These are phyloP conservation scores for Podospora anserina DNA, from an alignment of 495 filamentous ascomycete genomes.

Conservation along the genomic window DNA sequence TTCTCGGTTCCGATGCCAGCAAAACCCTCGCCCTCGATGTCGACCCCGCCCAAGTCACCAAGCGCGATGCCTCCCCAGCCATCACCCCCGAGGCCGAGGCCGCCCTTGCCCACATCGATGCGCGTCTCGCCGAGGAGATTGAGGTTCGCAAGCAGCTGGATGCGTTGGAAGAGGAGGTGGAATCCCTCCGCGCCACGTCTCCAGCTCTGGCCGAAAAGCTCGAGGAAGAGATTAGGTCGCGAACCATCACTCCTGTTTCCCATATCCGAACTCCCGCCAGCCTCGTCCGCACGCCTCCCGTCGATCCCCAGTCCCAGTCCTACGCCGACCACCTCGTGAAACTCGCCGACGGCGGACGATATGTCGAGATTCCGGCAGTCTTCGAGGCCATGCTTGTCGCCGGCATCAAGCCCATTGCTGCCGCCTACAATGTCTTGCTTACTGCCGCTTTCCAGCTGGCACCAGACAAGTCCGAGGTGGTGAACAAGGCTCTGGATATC, in stretches of 20 bases:
- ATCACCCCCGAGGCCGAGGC: conserved; percentile 39
- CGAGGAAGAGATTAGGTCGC: conserved; percentile 40
- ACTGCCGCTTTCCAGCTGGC: conserved; percentile 75
- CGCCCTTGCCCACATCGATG: conserved; percentile 49
- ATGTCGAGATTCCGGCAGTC: conserved; percentile 80
- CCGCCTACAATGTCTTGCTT: conserved; percentile 86
- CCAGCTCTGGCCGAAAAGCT: conserved; percentile 38
- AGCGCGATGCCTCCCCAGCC: conserved; percentile 15
- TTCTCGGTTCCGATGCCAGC: conserved; percentile 49
- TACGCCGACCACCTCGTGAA: conserved; percentile 73
- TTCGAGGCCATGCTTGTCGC: conserved; percentile 82
- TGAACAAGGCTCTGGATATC: conserved; percentile 87
- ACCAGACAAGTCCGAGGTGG: conserved; percentile 67
- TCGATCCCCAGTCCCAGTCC: conserved; percentile 57
- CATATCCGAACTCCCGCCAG: conserved; percentile 40
- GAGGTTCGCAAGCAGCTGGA: conserved; percentile 45
- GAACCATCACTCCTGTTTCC: conserved; percentile 38
- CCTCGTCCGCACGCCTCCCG: conserved; percentile 40
- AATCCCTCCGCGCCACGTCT: conserved; percentile 36
- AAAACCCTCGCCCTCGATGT: conserved; percentile 39
- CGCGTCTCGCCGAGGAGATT: conserved; percentile 48
- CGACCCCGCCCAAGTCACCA: conserved; percentile 20
- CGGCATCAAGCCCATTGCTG: conserved; percentile 72
- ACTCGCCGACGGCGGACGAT: conserved; percentile 63
- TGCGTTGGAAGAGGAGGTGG: conserved; percentile 44